Conservation (phyloP, 805 yeast genomes). For the Barnettozyma sp. region DNA sequence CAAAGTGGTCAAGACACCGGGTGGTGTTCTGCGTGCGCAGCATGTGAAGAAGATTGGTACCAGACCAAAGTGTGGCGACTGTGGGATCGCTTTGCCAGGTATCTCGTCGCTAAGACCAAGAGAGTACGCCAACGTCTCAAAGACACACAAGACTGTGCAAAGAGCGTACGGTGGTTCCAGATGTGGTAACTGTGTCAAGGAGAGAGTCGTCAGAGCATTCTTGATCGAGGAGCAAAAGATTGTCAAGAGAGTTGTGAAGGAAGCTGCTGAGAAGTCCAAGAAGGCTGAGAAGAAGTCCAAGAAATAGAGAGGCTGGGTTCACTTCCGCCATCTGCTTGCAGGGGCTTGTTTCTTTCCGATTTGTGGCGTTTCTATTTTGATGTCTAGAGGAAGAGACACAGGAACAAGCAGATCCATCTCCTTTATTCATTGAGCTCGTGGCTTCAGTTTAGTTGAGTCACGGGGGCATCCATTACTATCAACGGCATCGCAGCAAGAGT, state of each 20-base stretch:
- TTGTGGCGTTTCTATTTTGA: no score
- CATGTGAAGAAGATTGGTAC: slow-evolving; percentile 87
- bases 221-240: slow-evolving; percentile 99
- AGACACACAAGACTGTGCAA: slow-evolving; percentile 96
- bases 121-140: slow-evolving; percentile 90
- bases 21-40: slow-evolving; percentile 97
- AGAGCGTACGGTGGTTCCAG: slow-evolving; percentile 99
- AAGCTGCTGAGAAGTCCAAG: slow-evolving; percentile 85
- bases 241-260: slow-evolving; percentile 98
- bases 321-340: no score
- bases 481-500: no score
- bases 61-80: slow-evolving; percentile 80
- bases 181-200: slow-evolving; percentile 98
- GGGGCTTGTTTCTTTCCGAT: no score
- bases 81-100: slow-evolving; percentile 77
- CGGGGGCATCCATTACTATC: no score
- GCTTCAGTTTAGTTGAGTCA: no score
- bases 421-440: no score
- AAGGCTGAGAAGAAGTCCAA: slow-evolving; percentile 41
- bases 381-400: no score
- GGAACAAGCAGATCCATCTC: no score
- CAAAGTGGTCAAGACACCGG: slow-evolving; percentile 99
- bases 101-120: slow-evolving; percentile 96
- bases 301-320: no score
- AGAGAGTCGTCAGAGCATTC: slow-evolving; percentile 99